phyloP scores from a whole-genome alignment of 768 basidiomycete genomes.

The Boletus coccyginus region DNA sequence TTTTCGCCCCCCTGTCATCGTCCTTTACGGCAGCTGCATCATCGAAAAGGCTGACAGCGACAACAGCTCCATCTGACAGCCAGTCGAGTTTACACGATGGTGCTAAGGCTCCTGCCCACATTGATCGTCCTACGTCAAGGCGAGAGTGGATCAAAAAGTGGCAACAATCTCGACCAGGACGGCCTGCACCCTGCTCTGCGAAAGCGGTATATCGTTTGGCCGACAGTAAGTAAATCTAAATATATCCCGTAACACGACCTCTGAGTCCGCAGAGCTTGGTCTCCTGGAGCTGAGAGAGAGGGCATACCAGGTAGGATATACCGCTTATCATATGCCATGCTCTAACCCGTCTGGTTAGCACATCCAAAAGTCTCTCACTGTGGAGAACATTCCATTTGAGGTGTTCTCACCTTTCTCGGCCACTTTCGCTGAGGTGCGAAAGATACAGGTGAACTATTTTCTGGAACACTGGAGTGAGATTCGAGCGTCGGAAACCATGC shows the following conservation, averaged over 20 bases:
- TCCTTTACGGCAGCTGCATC: slow-evolving; percentile 42
- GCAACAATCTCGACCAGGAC: slow-evolving; percentile 55
- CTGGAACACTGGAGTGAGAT: slow-evolving; percentile 81
- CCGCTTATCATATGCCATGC: neutral
- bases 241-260: neutral
- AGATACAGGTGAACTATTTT: slow-evolving; percentile 80
- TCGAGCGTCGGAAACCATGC: slow-evolving; percentile 80
- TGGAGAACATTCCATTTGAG: slow-evolving; percentile 82
- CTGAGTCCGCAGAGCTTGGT: slow-evolving; percentile 54
- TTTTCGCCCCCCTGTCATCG: slow-evolving; percentile 82
- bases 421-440: slow-evolving; percentile 76
- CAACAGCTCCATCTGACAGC: slow-evolving; percentile 31
- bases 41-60: slow-evolving; percentile 8
- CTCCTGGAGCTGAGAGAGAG: slow-evolving; percentile 69
- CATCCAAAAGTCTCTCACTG: slow-evolving; percentile 70
- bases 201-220: slow-evolving; percentile 84
- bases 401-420: slow-evolving; percentile 85
- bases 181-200: slow-evolving; percentile 74
- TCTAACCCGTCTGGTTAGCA: slow-evolving; percentile 43
- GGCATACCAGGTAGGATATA: slow-evolving; percentile 49
- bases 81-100: slow-evolving; percentile 32
- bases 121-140: slow-evolving; percentile 37
- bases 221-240: slow-evolving; percentile 56
- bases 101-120: slow-evolving; percentile 5
- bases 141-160: slow-evolving; percentile 75